Conservation (phyloP, 2,329 filamentous ascomycete genomes). For the Thelonectria discophora region DNA sequence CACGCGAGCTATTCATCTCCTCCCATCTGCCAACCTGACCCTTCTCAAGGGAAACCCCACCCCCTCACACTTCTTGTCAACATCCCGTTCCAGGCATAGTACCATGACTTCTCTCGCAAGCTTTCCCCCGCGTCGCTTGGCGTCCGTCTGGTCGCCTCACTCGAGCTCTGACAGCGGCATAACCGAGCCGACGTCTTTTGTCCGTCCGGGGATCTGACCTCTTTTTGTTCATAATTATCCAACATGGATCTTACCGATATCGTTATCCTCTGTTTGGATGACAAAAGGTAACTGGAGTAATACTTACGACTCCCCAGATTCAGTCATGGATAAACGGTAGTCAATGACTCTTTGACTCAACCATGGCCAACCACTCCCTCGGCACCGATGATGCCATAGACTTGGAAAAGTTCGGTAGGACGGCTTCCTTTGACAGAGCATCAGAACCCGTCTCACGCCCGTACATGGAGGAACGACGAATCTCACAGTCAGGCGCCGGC, state of each 20-base stretch:
- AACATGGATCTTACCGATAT: not conserved
- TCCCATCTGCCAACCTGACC: constrained; percentile 10
- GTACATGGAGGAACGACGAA: constrained; percentile 28
- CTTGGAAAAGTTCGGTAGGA: constrained; percentile 45
- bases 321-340: not conserved
- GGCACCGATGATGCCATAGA: constrained; percentile 29
- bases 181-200: not conserved
- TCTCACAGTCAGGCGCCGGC: constrained; percentile 47
- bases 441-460: constrained; percentile 34
- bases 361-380: constrained; percentile 3
- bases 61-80: constrained; percentile 21
- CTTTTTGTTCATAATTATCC: no score
- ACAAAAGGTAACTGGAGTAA: no score
- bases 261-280: not conserved
- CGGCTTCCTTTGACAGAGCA: constrained; percentile 46
- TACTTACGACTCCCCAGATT: not conserved
- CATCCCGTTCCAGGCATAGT: constrained; percentile 23
- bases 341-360: not conserved
- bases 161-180: not conserved
- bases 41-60: constrained; percentile 10
- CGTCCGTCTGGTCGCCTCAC: constrained; percentile 13
- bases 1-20: constrained; percentile 1
- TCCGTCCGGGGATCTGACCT: not conserved
- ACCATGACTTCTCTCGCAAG: constrained; percentile 17
- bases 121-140: constrained; percentile 35